Evolutionary conservation across 1,284 basidiomycete species (phyloP), one percentile per base, ranked within the genome.

Genomic region (Rhodotorula sp.): DNA sequence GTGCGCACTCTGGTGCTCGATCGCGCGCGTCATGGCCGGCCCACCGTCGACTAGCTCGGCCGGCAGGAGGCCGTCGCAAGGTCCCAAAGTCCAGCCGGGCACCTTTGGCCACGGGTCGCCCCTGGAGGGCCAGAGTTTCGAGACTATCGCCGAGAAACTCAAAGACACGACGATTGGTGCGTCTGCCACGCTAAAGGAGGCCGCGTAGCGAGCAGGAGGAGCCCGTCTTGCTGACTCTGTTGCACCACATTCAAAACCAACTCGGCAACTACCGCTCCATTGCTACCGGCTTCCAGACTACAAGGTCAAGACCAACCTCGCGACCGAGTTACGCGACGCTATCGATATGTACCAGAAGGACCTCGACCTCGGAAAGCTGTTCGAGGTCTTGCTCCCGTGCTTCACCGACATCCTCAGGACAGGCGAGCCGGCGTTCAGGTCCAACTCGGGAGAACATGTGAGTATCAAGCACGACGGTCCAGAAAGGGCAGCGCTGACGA

Each of bases 311-410:
- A 85, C 87, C 79, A 83, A 84, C 10, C 85, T 87, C 55, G 91
- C 91, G 61, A 86, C 85, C 72, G 93, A 95, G 80, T 87, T 97
- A 72, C 86, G 92, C 68, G 93, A 95, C 80, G 88, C 90, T 80
- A 87, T 95, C 74, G 93, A 97, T 80, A 88, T 88, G 34, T 88
- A 90, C 57, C 72, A 73, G 56, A 85, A 90, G 67, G 92, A 95
- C 78, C 85, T 87, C 50, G 93, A 95, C 77, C 90, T 90, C 55
- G 85, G 87, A 58, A 87, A 89, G 63, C 85, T 85, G 73, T 82
- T 85, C 47, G 82, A 81, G 65, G 79, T 83, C 45, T 81, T 85
- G 69, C 87, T 97, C 56, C 91, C 92, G 18, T 87, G 90, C 49
- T 84, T 95, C 63, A 85, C 93, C 52, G 87, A 91, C 73, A 85